A percentile compares a stretch with the other conserved stretches of the same genome.
phyloP scores from a whole-genome alignment of 2,329 filamentous ascomycete species.

The Alternaria triticimaculans region DNA sequence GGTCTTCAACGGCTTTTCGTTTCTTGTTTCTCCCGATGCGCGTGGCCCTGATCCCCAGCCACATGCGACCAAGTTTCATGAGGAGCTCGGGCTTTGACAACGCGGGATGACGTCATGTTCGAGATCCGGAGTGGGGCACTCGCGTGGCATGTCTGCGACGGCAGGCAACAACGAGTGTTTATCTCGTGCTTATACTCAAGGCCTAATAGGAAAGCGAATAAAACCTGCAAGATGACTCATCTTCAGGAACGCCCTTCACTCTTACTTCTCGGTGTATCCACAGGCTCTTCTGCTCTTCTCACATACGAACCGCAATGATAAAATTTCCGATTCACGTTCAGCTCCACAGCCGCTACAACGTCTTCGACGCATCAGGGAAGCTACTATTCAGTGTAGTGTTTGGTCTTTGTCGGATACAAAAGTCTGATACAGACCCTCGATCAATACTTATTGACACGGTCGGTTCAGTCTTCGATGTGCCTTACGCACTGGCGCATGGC shows the following conservation, averaged over 20 bases:
- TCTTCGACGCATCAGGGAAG: neutral
- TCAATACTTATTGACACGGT: neutral
- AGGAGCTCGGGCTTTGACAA: neutral
- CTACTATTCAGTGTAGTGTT: neutral
- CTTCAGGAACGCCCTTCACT: neutral
- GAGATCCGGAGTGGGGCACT: neutral
- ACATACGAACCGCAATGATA: neutral
- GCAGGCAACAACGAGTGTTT: neutral
- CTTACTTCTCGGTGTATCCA: neutral
- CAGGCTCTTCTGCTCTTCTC: neutral
- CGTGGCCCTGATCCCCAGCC: slow-evolving; percentile 4
- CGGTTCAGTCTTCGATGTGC: slow-evolving; percentile 3
- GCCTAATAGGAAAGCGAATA: neutral
- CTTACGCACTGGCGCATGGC: slow-evolving; percentile 1
- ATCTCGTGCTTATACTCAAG: neutral
- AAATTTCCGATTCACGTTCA: neutral
- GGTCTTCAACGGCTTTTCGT: neutral
- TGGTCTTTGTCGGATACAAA: neutral
- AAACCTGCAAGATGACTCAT: neutral
- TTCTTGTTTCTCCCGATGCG: neutral
- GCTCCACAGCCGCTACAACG: neutral
- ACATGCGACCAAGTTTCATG: slow-evolving; percentile 10
- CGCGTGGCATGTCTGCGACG: neutral
- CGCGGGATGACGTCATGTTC: slow-evolving; percentile 7
- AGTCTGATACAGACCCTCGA: neutral